Evolutionary conservation across 768 basidiomycete genomes (phyloP), one percentile per base, ranked within the genome.

Genomic region (Tubosaeta brunneosetosa): DNA sequence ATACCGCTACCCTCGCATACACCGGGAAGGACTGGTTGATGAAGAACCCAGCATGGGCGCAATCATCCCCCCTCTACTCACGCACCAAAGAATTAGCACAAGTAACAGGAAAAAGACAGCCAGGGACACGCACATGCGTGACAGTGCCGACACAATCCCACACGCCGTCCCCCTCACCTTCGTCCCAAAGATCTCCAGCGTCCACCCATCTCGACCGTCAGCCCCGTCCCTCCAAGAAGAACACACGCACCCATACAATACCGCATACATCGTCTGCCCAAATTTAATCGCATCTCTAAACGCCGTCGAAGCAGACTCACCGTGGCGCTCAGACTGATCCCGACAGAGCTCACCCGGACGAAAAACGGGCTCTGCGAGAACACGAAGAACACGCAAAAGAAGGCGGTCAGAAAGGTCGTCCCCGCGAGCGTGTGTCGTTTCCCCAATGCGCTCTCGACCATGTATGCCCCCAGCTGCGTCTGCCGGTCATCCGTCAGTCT

Each of bases 141-240:
- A 92, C 1, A 94, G 68, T 10, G 91, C 91, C 3, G 89, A 91
- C 0, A 92, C 91, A 48, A 89, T 86, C 1, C 92, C 92, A 61
- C 88, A 86, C 0, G 91, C 93, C 1, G 91, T 92, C 26, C 92
- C 92, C 44, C 92, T 83, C 3, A 92, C 87, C 73, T 83, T 4
- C 1, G 90, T 91, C 0, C 80, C 83, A 62, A 94, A 94, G 13
- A 91, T 86, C 68, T 91, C 88, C 3, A 91, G 91, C 75, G 91
- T 92, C 86, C 88, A 29, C 27, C 27, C 8, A 19, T 10, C 4
- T 16, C n/a, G 3, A 12, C 2, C 11, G 10, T 29, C 37, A 19
- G 22, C 16, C 16, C 36, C 12, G 0, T 1, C 16, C 12, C 7
- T 26, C 25, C 31, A 2, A 12, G 2, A 8, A 14, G 14, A n/a